Base-by-base conservation (phyloP, 2,329 filamentous ascomycete genomes). In the Chrysoporthe puriensis region DNA sequence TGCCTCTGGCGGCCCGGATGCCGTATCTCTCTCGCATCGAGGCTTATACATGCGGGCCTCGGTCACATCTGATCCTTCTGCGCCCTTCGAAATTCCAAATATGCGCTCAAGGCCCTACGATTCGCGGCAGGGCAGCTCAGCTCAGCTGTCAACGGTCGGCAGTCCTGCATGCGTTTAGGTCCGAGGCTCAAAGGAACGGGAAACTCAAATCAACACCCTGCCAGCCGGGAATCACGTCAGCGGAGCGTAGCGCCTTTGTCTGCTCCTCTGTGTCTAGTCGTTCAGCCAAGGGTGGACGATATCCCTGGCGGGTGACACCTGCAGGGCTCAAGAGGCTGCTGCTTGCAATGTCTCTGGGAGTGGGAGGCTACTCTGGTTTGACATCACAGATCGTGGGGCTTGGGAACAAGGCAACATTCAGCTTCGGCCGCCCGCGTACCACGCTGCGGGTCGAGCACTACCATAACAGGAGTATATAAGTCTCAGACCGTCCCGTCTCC, bases 301-400 rank as follows among this genome's bases (percentile, higher is more conserved):
- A 32, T 21, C 26, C 26, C 50, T 61, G 59, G 34, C 50, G 21
- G 34, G 52, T 59, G 60, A 66, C 60, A 66, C 40, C 36, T 54
- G 60, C 60, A 63, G 60, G 64, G 56, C 66, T 67, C 32, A 56
- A 14, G 8, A 56, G 26, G 26, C 26, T 3, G 16, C 9, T 57
- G 16, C 54, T 40, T 21, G 48, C 21, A 26, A 26, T 54, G 21
- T 54, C 50, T 54, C 50, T 32, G n/a, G 26, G 26, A 26, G 26
- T 26, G 50, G 21, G 4, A 54, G 9, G 50, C 50, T 32, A 16
- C 26, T 34, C 13, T 26, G 50, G 26, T 54, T 34, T 34, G 50
- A 54, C 9, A 54, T 54, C 50, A 16, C 14, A 34, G 50, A 57
- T 40, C 34, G 9, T 13, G 50, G 26, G 50, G 26, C 1, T 11